Evolutionary conservation across 495 filamentous ascomycete species (phyloP), one percentile per base, ranked within the genome.

Genomic region (Annulohypoxylon bovei): DNA sequence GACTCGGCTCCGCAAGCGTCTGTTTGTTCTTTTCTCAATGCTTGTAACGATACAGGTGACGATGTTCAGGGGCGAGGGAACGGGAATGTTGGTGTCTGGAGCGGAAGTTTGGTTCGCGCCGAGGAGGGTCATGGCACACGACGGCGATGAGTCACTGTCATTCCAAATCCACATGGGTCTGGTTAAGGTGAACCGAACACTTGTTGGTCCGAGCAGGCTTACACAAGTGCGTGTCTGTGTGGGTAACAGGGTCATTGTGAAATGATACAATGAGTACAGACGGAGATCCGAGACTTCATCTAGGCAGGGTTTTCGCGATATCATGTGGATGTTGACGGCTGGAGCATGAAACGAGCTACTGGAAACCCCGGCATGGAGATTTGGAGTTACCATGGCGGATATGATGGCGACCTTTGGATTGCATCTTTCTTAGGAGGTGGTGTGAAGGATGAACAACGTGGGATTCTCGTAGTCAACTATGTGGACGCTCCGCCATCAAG

Each of bases 61-160:
- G 23, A 16, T 1, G n/a, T 30, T 11, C 7, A 16, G 5, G 23
- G 11, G 47, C 9, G 20, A 20, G n/a, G n/a, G 16, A n/a, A n/a
- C 14, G 28, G 2, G n/a, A 28, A 16, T 53, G 23, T 16, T 53
- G n/a, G 49, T 14, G 46, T 6, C n/a, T 18, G 14, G 28, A 32
- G 28, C 28, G 4, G 11, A 22, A 53, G 14, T 1, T 20, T 32
- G 49, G 14, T 53, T 53, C 14, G 20, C 49, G 49, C 49, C 49
- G 49, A 53, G 20, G 53, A 33, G 22, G 30, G 53, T 56, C 33
- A 32, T 37, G 32, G 27, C 33, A 27, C 20, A 6, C 6, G 16
- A 2, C 4, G 40, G 25, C 35, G 30, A 47, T 60, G 56, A 60
- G 39, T 60, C 56, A 60, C 40, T 7, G 6, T 22, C 56, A 25